Conservation (phyloP, 2,329 filamentous ascomycete species). For the Aureobasidium leucospermi region DNA sequence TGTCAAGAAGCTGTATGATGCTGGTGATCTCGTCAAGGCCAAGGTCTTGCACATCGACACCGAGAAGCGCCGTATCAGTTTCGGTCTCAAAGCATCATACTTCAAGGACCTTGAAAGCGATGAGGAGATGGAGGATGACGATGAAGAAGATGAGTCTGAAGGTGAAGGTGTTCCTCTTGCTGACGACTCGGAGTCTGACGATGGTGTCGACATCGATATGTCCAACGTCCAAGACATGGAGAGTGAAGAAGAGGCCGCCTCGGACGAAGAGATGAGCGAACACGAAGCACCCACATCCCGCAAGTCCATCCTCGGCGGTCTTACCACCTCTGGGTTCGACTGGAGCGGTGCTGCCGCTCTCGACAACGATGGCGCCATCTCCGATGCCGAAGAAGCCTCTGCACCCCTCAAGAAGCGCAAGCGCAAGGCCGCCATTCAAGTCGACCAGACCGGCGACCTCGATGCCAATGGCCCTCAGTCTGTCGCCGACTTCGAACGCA, state of each 20-base stretch:
- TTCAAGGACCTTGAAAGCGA: constrained; percentile 55
- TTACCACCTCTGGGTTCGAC: constrained; percentile 73
- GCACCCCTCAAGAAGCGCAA: constrained; percentile 52
- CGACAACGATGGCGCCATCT: constrained; percentile 45
- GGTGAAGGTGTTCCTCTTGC: constrained; percentile 29
- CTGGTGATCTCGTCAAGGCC: constrained; percentile 90
- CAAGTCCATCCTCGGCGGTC: constrained; percentile 26
- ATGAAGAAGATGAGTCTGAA: constrained; percentile 23
- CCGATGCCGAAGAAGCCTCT: constrained; percentile 48
- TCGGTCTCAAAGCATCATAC: constrained; percentile 88
- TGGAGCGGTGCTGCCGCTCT: constrained; percentile 64
- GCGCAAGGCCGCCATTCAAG: constrained; percentile 71
- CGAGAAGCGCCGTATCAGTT: constrained; percentile 71
- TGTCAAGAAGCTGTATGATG: constrained; percentile 80
- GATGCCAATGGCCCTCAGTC: constrained; percentile 84
- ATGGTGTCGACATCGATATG: constrained; percentile 37
- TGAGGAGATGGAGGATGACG: constrained; percentile 35
- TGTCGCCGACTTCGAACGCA: constrained; percentile 84
- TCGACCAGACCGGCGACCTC: constrained; percentile 87
- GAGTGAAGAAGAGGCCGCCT: constrained; percentile 45
- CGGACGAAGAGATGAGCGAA: constrained; percentile 29
- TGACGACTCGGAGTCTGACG: constrained; percentile 30
- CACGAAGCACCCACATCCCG: background rate
- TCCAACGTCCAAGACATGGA: constrained; percentile 38
- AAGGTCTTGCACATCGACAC: constrained; percentile 72